These are phyloP conservation scores for Rhizopus sp. DNA, from an alignment of 371 early-diverging fungal species.

Conservation along the genomic window DNA sequence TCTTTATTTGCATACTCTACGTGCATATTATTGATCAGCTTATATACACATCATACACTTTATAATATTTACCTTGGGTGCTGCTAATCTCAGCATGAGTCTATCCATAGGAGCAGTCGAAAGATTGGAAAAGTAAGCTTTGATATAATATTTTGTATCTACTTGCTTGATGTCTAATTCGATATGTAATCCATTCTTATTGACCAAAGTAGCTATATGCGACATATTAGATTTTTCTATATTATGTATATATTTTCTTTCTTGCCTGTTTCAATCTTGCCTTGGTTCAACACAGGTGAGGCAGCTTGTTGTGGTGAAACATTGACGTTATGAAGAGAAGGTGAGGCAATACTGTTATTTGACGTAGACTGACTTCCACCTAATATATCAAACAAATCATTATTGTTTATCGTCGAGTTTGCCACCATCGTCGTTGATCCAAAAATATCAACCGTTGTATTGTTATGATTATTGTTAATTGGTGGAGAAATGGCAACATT, in stretches of 20 bases:
- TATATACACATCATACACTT: background rate
- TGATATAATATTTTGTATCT: conserved; percentile 18
- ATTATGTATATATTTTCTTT: background rate
- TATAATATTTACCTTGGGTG: conserved; percentile 47
- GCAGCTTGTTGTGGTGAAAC: conserved; percentile 4
- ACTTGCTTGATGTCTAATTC: conserved; percentile 26
- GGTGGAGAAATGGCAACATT: conserved; percentile 26
- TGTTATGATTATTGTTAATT: too few relatives aligned
- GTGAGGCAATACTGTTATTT: conserved; percentile 10
- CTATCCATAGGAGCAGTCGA: conserved; percentile 57
- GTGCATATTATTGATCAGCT: background rate
- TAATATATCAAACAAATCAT: conserved; percentile 27
- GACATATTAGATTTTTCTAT: background rate
- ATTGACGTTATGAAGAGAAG: conserved; percentile 10
- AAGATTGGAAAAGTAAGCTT: conserved; percentile 55
- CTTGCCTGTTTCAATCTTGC: background rate
- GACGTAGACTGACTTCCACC: conserved; percentile 9
- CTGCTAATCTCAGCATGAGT: conserved; percentile 53
- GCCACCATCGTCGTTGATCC: background rate
- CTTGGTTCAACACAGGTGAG: conserved; percentile 6
- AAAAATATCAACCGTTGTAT: background rate
- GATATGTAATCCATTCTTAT: conserved; percentile 45
- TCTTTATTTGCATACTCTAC: conserved; percentile 65
- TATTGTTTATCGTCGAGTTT: conserved; percentile 11
- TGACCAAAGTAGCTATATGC: conserved; percentile 34